Evolutionary conservation across 2,329 filamentous ascomycete species (phyloP).

Genomic region (Aureobasidium melanogenum): DNA sequence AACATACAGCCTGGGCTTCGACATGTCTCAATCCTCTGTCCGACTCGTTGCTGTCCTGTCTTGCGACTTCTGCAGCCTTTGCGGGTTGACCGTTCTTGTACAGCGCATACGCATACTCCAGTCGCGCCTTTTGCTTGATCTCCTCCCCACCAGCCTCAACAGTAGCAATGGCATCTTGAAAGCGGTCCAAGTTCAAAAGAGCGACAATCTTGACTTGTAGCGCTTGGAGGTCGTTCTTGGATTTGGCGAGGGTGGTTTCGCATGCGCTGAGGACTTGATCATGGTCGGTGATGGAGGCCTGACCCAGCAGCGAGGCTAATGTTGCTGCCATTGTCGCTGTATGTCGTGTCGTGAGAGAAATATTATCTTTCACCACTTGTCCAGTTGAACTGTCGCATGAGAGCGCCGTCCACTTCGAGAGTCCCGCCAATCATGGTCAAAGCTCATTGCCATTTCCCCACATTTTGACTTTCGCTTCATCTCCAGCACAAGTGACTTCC

Average conservation of each 20-base stretch:
- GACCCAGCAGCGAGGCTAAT: slow-evolving; percentile 48
- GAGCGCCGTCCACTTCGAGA: not conserved
- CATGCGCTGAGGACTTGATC: slow-evolving; percentile 61
- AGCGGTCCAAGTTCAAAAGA: slow-evolving; percentile 73
- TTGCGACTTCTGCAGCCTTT: slow-evolving; percentile 51
- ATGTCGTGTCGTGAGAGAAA: not conserved
- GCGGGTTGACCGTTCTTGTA: slow-evolving; percentile 67
- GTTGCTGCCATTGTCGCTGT: slow-evolving; percentile 14
- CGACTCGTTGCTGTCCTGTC: slow-evolving; percentile 19
- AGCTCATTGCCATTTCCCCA: not conserved
- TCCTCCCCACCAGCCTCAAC: slow-evolving; percentile 55
- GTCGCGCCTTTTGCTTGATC: slow-evolving; percentile 50
- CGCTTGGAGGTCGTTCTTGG: slow-evolving; percentile 51
- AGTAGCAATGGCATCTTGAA: slow-evolving; percentile 63
- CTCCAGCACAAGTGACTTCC: not conserved
- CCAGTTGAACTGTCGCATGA: not conserved
- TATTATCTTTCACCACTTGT: not conserved
- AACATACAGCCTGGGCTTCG: slow-evolving; percentile 51
- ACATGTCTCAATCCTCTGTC: slow-evolving; percentile 49
- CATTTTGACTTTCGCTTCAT: not conserved
- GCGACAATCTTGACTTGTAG: slow-evolving; percentile 65
- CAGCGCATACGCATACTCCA: slow-evolving; percentile 73
- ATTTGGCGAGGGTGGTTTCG: slow-evolving; percentile 47
- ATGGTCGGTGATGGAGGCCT: slow-evolving; percentile 57
- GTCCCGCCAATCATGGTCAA: not conserved